Conservation (phyloP, 2,329 filamentous ascomycete species). For the Fusarium buxicola region DNA sequence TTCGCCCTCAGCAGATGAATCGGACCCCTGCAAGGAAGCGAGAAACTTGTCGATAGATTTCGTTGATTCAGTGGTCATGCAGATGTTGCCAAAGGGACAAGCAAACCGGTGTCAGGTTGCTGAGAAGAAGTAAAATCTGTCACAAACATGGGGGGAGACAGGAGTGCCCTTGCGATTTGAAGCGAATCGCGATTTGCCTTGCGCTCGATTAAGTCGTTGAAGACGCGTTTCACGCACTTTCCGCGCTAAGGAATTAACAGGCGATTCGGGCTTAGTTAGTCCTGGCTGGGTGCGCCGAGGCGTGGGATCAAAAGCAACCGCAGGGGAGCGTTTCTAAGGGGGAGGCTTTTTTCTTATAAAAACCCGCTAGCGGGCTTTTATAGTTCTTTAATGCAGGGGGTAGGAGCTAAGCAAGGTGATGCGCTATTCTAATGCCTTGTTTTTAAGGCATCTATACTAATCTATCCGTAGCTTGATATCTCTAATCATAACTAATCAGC, state of each 20-base stretch:
- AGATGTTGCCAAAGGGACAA: neutral
- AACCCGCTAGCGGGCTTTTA: constrained; percentile 17
- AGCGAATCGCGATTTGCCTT: constrained; percentile 3
- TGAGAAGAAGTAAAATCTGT: neutral
- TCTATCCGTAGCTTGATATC: neutral
- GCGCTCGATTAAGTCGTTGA: constrained; percentile 5
- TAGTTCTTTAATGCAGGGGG: no score
- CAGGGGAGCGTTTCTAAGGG: neutral
- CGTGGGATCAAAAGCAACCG: constrained; percentile 1
- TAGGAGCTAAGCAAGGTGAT: neutral
- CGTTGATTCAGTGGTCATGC: constrained; percentile 5
- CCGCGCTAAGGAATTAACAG: constrained; percentile 8
- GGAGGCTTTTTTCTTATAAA: constrained; percentile 15
- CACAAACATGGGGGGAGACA: neutral
- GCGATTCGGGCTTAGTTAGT: neutral
- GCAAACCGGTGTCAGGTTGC: no score
- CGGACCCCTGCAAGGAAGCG: constrained; percentile 3
- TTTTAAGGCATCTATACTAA: neutral
- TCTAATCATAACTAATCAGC: neutral
- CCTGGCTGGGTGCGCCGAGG: constrained; percentile 9
- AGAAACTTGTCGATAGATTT: constrained; percentile 19
- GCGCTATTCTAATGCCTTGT: neutral
- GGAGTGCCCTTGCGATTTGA: neutral
- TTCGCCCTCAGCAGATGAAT: constrained; percentile 4
- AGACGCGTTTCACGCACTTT: constrained; percentile 29